These are phyloP conservation scores for Annulohypoxylon moriforme DNA, from an alignment of 495 filamentous ascomycete genomes.

Conservation along the genomic window DNA sequence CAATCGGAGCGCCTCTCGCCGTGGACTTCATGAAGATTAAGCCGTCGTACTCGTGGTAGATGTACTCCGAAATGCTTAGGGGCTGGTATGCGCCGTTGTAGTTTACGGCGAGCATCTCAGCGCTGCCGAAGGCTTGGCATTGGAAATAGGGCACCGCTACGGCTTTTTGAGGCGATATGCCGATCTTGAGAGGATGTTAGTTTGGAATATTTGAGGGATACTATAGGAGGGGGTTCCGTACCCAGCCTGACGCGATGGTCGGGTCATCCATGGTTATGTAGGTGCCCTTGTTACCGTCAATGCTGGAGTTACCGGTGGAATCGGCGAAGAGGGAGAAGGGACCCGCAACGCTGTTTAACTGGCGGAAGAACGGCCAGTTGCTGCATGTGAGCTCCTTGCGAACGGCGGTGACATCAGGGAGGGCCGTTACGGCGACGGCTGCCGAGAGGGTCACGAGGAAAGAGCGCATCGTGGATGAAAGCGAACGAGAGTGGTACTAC, in stretches of 20 bases:
- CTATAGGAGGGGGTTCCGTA: neutral
- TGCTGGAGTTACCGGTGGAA: conserved; percentile 32
- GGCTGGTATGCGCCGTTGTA: conserved; percentile 30
- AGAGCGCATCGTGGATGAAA: conserved; percentile 16
- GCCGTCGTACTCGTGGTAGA: conserved; percentile 42
- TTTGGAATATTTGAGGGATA: neutral
- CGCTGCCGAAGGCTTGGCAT: conserved; percentile 38
- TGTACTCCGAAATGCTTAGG: conserved; percentile 37
- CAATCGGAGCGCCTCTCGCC: conserved; percentile 30
- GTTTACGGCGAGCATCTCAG: conserved; percentile 40
- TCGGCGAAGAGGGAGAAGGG: conserved; percentile 37
- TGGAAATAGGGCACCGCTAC: conserved; percentile 27
- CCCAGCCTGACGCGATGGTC: conserved; percentile 29
- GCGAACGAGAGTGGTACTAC: neutral
- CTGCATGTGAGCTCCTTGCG: conserved; percentile 40
- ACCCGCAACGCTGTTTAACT: conserved; percentile 30
- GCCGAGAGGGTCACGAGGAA: conserved; percentile 17
- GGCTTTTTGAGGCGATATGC: conserved; percentile 11
- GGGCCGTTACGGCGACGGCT: conserved; percentile 20
- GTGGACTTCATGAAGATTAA: conserved; percentile 31
- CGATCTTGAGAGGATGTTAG: conserved; percentile 10
- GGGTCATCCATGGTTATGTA: conserved; percentile 23
- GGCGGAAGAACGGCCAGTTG: conserved; percentile 42
- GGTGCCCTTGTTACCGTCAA: conserved; percentile 35
- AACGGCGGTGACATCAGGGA: conserved; percentile 31